Conservation (phyloP, 192 early-diverging fungal genomes). For the Spizellomyces sp. region DNA sequence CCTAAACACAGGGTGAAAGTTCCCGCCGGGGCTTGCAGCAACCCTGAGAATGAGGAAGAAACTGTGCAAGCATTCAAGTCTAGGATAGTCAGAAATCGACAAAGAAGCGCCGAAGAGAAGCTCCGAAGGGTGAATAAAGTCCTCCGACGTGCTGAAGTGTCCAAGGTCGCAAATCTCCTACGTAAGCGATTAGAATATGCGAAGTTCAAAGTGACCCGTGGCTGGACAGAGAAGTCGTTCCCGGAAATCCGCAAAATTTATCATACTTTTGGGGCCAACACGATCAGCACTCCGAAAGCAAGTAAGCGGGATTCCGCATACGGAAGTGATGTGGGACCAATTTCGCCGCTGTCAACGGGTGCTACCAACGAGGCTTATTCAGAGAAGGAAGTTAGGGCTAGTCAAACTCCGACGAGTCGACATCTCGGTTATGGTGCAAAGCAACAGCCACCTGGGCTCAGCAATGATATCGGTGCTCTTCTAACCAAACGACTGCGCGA, state of each 20-base stretch:
- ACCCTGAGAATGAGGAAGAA: slow-evolving; percentile 11
- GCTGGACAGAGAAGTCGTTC: slow-evolving; percentile 19
- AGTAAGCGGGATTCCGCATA: background rate
- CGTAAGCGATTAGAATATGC: slow-evolving; percentile 26
- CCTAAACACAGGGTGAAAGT: too few species aligned
- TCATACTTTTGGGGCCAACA: background rate
- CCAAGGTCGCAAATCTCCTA: slow-evolving; percentile 21
- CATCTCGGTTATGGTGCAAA: background rate
- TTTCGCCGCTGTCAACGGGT: background rate
- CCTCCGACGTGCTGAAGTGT: slow-evolving; percentile 23
- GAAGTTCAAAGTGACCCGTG: slow-evolving; percentile 25
- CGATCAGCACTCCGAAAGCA: background rate
- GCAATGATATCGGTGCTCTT: background rate
- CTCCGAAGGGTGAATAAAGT: slow-evolving; percentile 20
- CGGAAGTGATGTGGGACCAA: background rate
- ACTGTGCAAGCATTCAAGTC: slow-evolving; percentile 26
- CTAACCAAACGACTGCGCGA: slow-evolving; percentile 6
- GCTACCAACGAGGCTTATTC: background rate
- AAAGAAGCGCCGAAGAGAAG: slow-evolving; percentile 23
- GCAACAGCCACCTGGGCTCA: background rate
- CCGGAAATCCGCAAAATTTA: slow-evolving; percentile 14
- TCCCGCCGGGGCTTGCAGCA: background rate
- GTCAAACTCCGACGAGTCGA: background rate
- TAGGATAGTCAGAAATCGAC: slow-evolving; percentile 14
- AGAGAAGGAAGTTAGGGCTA: background rate